Conservation (phyloP, 2,329 filamentous ascomycete genomes). For the Ceratocystiopsis brevicomis region DNA sequence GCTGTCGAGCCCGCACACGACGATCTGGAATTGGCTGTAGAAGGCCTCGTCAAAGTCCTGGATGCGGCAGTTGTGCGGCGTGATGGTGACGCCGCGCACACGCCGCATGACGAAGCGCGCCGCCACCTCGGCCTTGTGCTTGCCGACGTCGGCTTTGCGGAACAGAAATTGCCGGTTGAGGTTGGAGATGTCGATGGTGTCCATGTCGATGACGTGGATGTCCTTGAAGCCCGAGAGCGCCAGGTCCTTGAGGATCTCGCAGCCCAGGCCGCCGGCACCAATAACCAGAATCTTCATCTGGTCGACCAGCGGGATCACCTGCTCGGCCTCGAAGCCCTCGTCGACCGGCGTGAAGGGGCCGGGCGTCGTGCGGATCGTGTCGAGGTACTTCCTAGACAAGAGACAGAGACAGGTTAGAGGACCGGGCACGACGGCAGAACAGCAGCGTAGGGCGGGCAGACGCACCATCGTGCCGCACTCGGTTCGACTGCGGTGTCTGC, state of each 20-base stretch:
- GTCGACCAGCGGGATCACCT: slow-evolving; percentile 37
- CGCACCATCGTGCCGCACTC: slow-evolving; percentile 4
- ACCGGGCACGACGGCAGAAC: not conserved
- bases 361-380: slow-evolving; percentile 55
- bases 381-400: slow-evolving; percentile 68
- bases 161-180: slow-evolving; percentile 96
- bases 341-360: slow-evolving; percentile 58
- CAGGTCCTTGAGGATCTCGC: slow-evolving; percentile 90
- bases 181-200: slow-evolving; percentile 97
- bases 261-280: slow-evolving; percentile 83
- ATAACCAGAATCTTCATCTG: slow-evolving; percentile 58
- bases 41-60: slow-evolving; percentile 94
- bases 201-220: slow-evolving; percentile 99
- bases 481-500: slow-evolving; percentile 1
- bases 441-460: not conserved
- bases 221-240: slow-evolving; percentile 90
- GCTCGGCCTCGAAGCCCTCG: slow-evolving; percentile 34
- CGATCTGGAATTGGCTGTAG: slow-evolving; percentile 89
- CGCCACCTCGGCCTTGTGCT: slow-evolving; percentile 82
- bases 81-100: slow-evolving; percentile 82
- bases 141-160: slow-evolving; percentile 76
- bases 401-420: not conserved
- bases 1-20: slow-evolving; percentile 89
- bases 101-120: slow-evolving; percentile 79
- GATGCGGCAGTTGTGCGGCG: slow-evolving; percentile 81